These are phyloP conservation scores for Candida andamanensis DNA, from an alignment of 805 yeast species.

Conservation along the genomic window DNA sequence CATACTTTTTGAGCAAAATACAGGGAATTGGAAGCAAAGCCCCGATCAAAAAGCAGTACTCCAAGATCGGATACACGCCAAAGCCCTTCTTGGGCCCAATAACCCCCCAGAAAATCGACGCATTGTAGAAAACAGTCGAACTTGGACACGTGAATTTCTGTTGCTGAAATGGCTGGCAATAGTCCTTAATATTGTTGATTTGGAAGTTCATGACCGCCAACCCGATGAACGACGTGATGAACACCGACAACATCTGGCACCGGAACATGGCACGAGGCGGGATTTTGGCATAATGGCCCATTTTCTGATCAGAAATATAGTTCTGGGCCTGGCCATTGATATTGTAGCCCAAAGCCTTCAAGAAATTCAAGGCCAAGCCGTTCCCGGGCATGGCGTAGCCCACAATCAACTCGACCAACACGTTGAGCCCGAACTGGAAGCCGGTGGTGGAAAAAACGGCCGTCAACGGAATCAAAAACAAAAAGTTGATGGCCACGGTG, in stretches of 20 bases:
- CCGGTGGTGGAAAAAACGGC: slow-evolving; percentile 60
- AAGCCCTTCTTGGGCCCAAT: slow-evolving; percentile 57
- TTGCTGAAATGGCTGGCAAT: slow-evolving; percentile 29
- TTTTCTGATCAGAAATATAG: slow-evolving; percentile 39
- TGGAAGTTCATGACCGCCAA: slow-evolving; percentile 35
- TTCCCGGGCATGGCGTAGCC: slow-evolving; percentile 60
- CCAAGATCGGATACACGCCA: slow-evolving; percentile 46
- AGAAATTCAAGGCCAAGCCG: slow-evolving; percentile 53
- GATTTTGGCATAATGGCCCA: slow-evolving; percentile 53
- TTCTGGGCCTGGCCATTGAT: slow-evolving; percentile 60
- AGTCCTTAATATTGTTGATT: slow-evolving; percentile 25
- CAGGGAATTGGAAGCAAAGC: slow-evolving; percentile 32
- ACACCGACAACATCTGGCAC: slow-evolving; percentile 35
- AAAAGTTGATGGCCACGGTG: slow-evolving; percentile 46
- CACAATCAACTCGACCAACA: slow-evolving; percentile 55
- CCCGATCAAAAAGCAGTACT: slow-evolving; percentile 59
- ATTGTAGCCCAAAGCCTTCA: slow-evolving; percentile 44
- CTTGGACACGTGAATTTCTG: slow-evolving; percentile 35
- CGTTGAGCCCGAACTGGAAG: slow-evolving; percentile 52
- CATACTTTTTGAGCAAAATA: slow-evolving; percentile 28
- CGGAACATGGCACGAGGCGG: slow-evolving; percentile 57
- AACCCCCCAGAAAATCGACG: slow-evolving; percentile 54
- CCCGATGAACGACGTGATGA: slow-evolving; percentile 27
- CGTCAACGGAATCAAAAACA: slow-evolving; percentile 57
- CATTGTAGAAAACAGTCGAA: slow-evolving; percentile 42